These are phyloP conservation scores for Rhynchosporium graminicola DNA, from an alignment of 2,329 filamentous ascomycete genomes.

Conservation along the genomic window DNA sequence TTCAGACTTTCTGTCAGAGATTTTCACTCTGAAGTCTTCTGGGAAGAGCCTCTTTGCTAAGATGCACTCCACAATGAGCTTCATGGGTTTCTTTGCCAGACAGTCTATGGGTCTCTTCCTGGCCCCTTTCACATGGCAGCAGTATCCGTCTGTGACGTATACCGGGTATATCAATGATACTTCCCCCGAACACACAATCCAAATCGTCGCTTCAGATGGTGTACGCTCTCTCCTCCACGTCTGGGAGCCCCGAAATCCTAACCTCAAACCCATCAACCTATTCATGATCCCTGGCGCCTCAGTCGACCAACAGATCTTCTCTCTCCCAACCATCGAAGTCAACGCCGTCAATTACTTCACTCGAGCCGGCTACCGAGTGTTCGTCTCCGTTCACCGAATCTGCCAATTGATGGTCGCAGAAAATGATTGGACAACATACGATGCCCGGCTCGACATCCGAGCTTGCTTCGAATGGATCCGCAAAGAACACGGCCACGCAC, in stretches of 20 bases:
- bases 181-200: conserved; percentile 45
- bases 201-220: conserved; percentile 54
- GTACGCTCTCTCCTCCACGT: conserved; percentile 55
- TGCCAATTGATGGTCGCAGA: conserved; percentile 53
- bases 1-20: conserved; percentile 55
- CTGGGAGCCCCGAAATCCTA: conserved; percentile 51
- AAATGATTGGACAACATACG: conserved; percentile 58
- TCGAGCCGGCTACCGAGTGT: conserved; percentile 60
- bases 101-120: conserved; percentile 56
- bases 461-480: conserved; percentile 58
- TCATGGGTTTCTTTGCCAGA: conserved; percentile 57
- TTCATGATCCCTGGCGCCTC: conserved; percentile 64
- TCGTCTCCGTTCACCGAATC: conserved; percentile 59
- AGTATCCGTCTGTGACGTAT: conserved; percentile 53
- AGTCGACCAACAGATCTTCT: conserved; percentile 64
- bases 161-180: conserved; percentile 56
- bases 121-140: conserved; percentile 55
- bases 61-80: conserved; percentile 49
- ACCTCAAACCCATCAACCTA: conserved; percentile 49
- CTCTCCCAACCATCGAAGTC: conserved; percentile 62
- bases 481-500: conserved; percentile 39
- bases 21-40: conserved; percentile 54
- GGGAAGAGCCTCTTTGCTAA: conserved; percentile 50
- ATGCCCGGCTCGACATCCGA: conserved; percentile 59
- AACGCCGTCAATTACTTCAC: conserved; percentile 66